Evolutionary conservation across 208 protist genomes (phyloP), one percentile per base, ranked within the genome.

Genomic region (Leishmania guyanensis): DNA sequence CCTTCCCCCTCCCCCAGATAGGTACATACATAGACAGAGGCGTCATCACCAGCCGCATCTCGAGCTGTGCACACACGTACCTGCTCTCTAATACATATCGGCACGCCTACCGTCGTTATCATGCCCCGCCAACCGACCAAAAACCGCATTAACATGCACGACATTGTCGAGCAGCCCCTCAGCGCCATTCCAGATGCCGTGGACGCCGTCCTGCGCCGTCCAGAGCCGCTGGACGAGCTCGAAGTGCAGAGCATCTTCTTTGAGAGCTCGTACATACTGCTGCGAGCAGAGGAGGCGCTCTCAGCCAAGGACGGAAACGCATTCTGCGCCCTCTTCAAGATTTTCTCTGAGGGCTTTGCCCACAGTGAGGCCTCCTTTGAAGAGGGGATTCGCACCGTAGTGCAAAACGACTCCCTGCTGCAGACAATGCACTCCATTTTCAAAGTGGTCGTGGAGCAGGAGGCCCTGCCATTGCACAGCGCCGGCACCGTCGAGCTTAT

Each of bases 91-190:
- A 46, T 4, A 77, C n/a, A 39, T n/a, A 60, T 26, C 73, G 14
- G 64, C 9, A 64, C 69, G 46, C 39, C 16, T 29, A 29, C 76
- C 51, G 43, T 68, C 76, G 53, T 33, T 58, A 69, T 36, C 71
- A 95, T 97, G 91, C 87, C 87, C 33, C 91, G 88, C 8, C 89
- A 91, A 48, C 91, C 91, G 5, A 93, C 85, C 16, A 96, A 93
- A 78, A 97, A 97, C 75, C 89, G 89, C 84, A 94, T 98, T 69
- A 96, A 96, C 79, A 96, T 98, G 93, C 94, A 96, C 82, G 95
- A 98, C 80, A 95, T 98, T 74, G 85, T 98, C 29, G 88, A 86
- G 68, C 90, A 96, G 83, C 92, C 95, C 10, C 88, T 97, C 60
- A 89, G 81, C 12, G 91, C 91, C 53, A 85, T 97, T 16, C 82